Evolutionary conservation across 208 protist species (phyloP).

Genomic region (Wallacemonas sp.): DNA sequence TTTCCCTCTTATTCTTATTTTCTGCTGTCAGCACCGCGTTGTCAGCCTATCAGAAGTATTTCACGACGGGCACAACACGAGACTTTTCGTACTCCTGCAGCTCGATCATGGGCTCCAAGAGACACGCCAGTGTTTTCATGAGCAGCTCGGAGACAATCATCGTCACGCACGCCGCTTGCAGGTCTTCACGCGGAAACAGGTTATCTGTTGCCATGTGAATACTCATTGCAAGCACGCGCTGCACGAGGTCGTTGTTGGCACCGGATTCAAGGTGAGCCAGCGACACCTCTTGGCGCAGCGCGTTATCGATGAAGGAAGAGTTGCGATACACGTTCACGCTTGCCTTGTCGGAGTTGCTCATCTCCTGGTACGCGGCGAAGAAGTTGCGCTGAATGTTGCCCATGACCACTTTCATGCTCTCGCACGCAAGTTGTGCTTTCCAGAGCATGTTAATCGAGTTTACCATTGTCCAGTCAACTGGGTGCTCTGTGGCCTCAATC

Average conservation of each 20-base stretch:
- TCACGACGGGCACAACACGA: slow-evolving; percentile 15
- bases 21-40: too few relatives aligned
- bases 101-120: slow-evolving; percentile 39
- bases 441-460: slow-evolving; percentile 31
- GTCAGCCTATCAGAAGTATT: too few relatives aligned
- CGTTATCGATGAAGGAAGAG: slow-evolving; percentile 26
- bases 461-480: slow-evolving; percentile 44
- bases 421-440: slow-evolving; percentile 38
- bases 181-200: slow-evolving; percentile 25
- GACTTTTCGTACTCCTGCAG: slow-evolving; percentile 55
- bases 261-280: slow-evolving; percentile 3
- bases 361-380: slow-evolving; percentile 43
- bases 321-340: slow-evolving; percentile 33
- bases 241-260: slow-evolving; percentile 27
- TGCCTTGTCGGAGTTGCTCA: slow-evolving; percentile 22
- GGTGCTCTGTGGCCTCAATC: slow-evolving; percentile 58
- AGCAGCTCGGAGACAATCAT: slow-evolving; percentile 38
- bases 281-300: slow-evolving; percentile 12
- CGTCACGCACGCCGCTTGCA: slow-evolving; percentile 38
- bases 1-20: too few relatives aligned
- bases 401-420: slow-evolving; percentile 45
- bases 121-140: slow-evolving; percentile 24
- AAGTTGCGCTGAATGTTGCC: slow-evolving; percentile 67
- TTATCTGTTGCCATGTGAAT: slow-evolving; percentile 42
- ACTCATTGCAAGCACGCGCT: slow-evolving; percentile 43